These are phyloP conservation scores for Albugo laibachii DNA, from an alignment of 352 stramenopile species.

Conservation along the genomic window DNA sequence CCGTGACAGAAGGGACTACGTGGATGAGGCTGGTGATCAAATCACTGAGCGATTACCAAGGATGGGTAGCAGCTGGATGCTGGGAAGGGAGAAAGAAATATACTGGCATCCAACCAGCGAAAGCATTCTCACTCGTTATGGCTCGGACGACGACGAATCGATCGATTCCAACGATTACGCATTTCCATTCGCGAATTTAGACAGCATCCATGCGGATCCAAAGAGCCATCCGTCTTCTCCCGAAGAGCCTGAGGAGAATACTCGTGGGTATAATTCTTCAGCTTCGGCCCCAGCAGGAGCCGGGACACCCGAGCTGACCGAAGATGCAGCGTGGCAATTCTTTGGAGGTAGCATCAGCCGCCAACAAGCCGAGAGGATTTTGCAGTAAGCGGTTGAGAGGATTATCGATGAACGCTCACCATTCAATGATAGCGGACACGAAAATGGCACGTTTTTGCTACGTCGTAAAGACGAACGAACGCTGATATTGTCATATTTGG, in stretches of 20 bases:
- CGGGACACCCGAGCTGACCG: no score
- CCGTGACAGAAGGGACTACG: conserved; percentile 30
- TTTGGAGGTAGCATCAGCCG: conserved; percentile 66
- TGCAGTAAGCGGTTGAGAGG: conserved; percentile 19
- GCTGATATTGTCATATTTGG: conserved; percentile 64
- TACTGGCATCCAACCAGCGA: conserved; percentile 52
- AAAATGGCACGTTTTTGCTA: conserved; percentile 56
- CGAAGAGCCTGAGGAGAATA: no score
- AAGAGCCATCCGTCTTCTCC: not conserved
- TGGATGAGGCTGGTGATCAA: conserved; percentile 2
- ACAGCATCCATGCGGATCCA: conserved; percentile 10
- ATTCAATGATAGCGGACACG: conserved; percentile 13
- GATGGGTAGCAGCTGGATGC: conserved; percentile 59
- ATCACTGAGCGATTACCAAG: conserved; percentile 1
- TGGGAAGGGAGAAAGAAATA: conserved; percentile 55
- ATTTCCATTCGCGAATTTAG: conserved; percentile 20
- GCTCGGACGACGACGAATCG: conserved; percentile 37
- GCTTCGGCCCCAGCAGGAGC: no score
- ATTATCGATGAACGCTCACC: not conserved
- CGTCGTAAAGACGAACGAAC: conserved; percentile 66
- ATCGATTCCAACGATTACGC: conserved; percentile 17
- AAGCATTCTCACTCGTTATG: conserved; percentile 37
- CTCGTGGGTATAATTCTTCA: no score
- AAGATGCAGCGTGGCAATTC: conserved; percentile 24
- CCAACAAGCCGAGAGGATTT: conserved; percentile 31